Conservation (phyloP, 2,329 filamentous ascomycete genomes). For the Lachnellula arida region DNA sequence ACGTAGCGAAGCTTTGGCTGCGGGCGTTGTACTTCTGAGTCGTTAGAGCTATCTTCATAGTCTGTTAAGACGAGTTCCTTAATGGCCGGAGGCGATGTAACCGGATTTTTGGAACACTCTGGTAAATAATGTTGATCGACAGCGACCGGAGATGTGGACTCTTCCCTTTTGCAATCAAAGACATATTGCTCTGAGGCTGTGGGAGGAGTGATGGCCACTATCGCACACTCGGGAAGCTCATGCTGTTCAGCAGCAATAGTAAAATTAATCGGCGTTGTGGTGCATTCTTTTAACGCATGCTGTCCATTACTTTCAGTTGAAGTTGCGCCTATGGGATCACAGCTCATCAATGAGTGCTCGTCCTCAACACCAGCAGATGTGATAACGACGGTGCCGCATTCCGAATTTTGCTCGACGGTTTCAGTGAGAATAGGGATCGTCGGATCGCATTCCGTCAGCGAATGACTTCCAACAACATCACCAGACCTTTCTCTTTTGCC, state of each 20-base stretch:
- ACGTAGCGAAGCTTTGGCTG: conserved; percentile 22
- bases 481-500: no score
- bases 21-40: not conserved
- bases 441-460: not conserved
- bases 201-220: not conserved
- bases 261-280: not conserved
- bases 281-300: not conserved
- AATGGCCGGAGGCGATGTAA: not conserved
- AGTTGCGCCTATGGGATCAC: not conserved
- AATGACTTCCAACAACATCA: not conserved
- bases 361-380: not conserved
- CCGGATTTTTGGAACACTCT: not conserved
- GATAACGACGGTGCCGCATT: not conserved
- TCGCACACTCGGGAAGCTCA: not conserved
- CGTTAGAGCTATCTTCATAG: not conserved
- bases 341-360: not conserved
- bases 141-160: not conserved
- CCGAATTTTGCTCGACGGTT: not conserved
- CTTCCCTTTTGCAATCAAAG: not conserved
- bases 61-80: not conserved
- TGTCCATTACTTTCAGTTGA: not conserved
- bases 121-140: not conserved
- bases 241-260: not conserved
- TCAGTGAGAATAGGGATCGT: not conserved
- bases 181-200: not conserved